Conservation (phyloP, 2,329 filamentous ascomycete genomes). For the Metarhizium rileyi region DNA sequence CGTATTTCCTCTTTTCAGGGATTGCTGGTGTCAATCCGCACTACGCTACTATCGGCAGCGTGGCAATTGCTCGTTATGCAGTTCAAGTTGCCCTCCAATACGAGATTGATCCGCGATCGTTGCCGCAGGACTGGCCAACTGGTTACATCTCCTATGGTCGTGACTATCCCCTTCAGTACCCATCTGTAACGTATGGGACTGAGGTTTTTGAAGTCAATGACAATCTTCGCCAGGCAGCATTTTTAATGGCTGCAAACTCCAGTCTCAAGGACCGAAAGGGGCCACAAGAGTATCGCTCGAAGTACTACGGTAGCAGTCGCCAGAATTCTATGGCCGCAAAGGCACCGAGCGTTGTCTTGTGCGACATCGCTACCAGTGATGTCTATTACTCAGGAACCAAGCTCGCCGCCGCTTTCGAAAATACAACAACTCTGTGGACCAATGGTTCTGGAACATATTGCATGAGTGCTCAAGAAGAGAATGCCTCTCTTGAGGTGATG, state of each 20-base stretch:
- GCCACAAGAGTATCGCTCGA: constrained; percentile 42
- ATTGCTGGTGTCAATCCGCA: constrained; percentile 69
- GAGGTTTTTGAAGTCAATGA: constrained; percentile 60
- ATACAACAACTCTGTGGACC: constrained; percentile 53
- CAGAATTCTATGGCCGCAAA: constrained; percentile 32
- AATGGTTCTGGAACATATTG: constrained; percentile 61
- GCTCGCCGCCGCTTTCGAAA: constrained; percentile 54
- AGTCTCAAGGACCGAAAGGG: constrained; percentile 40
- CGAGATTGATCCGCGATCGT: constrained; percentile 62
- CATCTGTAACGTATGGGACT: constrained; percentile 52
- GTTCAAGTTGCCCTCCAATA: constrained; percentile 69
- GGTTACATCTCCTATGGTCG: constrained; percentile 61
- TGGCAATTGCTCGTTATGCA: constrained; percentile 59
- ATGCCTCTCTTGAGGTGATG: constrained; percentile 56
- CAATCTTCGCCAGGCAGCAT: constrained; percentile 44
- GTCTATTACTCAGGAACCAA: constrained; percentile 58
- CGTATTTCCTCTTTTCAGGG: constrained; percentile 63
- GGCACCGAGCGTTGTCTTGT: constrained; percentile 48
- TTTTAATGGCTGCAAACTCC: constrained; percentile 38
- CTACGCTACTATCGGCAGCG: constrained; percentile 52
- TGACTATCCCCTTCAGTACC: constrained; percentile 44
- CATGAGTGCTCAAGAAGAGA: constrained; percentile 65
- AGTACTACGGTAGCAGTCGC: constrained; percentile 35
- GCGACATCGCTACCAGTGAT: constrained; percentile 61
- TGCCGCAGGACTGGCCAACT: constrained; percentile 53